A percentile compares a stretch with the other conserved stretches of the same genome.
Conservation (phyloP, 2,329 filamentous ascomycete genomes). For the Neobulgaria alba region DNA sequence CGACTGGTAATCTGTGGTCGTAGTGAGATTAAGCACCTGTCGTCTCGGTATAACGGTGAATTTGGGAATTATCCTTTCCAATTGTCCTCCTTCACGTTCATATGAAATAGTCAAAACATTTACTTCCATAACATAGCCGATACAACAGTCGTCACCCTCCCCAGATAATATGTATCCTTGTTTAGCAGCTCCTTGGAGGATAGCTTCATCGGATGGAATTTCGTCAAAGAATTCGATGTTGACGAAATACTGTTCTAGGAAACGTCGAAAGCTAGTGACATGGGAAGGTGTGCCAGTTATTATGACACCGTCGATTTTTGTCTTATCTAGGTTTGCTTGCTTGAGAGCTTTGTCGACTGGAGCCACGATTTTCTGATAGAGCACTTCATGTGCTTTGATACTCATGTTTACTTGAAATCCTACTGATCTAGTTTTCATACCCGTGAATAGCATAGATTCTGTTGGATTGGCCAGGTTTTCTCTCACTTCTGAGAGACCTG, state of each 20-base stretch:
- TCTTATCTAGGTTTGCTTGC: constrained; percentile 4
- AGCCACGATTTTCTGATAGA: constrained; percentile 1
- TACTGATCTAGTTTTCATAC: not conserved
- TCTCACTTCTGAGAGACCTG: not conserved
- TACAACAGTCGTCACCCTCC: not conserved
- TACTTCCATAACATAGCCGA: not conserved
- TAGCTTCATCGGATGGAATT: constrained; percentile 2
- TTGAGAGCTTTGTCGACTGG: constrained; percentile 3
- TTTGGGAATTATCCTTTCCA: constrained; percentile 3
- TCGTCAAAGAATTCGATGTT: not conserved
- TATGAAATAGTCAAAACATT: constrained; percentile 3
- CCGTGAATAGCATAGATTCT: too few species aligned
- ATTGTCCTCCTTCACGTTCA: constrained; percentile 8
- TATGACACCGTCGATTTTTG: constrained; percentile 8
- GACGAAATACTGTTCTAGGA: constrained; percentile 6
- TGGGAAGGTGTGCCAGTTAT: constrained; percentile 6
- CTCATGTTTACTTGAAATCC: not conserved
- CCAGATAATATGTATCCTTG: constrained; percentile 1
- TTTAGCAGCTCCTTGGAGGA: constrained; percentile 1
- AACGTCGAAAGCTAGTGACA: constrained; percentile 3
- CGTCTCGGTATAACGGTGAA: constrained; percentile 5
- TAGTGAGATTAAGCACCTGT: constrained; percentile 25
- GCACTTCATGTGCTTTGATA: not conserved
- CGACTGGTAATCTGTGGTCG: constrained; percentile 42
- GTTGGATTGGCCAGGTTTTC: not conserved